Evolutionary conservation across 805 yeast species (phyloP).

Genomic region (Ogataea chonburiensis): DNA sequence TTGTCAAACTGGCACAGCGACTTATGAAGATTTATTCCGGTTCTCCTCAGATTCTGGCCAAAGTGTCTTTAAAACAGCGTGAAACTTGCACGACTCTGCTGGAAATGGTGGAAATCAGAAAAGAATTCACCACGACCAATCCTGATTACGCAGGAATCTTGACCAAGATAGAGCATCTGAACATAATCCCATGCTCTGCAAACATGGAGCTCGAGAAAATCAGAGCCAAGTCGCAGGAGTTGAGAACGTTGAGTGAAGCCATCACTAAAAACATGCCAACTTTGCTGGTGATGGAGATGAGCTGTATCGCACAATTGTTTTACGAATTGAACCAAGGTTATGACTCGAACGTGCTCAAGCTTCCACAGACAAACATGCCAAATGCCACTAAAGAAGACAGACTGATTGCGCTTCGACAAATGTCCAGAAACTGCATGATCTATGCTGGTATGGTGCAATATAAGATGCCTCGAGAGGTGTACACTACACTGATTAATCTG

Average conservation of each 20-base stretch:
- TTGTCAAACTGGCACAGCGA: conserved; percentile 47
- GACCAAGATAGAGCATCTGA: conserved; percentile 53
- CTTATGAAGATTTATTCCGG: conserved; percentile 46
- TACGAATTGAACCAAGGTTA: conserved; percentile 42
- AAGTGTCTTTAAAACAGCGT: conserved; percentile 52
- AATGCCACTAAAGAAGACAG: conserved; percentile 52
- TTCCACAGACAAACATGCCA: conserved; percentile 27
- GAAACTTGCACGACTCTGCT: conserved; percentile 66
- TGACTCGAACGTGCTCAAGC: conserved; percentile 16
- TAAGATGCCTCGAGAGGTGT: conserved; percentile 85
- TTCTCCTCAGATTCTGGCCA: conserved; percentile 58
- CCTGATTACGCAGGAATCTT: conserved; percentile 50
- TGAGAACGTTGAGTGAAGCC: conserved; percentile 62
- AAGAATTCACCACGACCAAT: conserved; percentile 48
- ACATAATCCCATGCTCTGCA: conserved; percentile 60
- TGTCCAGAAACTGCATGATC: conserved; percentile 86
- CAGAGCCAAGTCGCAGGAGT: conserved; percentile 65
- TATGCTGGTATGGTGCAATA: conserved; percentile 94
- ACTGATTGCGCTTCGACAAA: conserved; percentile 50
- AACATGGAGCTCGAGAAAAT: conserved; percentile 53
- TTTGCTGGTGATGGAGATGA: conserved; percentile 77
- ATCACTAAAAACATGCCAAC: conserved; percentile 79
- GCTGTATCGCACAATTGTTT: conserved; percentile 61
- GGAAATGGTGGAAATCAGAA: conserved; percentile 66
- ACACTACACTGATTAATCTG: conserved; percentile 63